A percentile compares a stretch with the other conserved stretches of the same genome.
These are phyloP conservation scores for Xylaria sp. DNA, from an alignment of 2,329 filamentous ascomycete genomes.

Conservation along the genomic window DNA sequence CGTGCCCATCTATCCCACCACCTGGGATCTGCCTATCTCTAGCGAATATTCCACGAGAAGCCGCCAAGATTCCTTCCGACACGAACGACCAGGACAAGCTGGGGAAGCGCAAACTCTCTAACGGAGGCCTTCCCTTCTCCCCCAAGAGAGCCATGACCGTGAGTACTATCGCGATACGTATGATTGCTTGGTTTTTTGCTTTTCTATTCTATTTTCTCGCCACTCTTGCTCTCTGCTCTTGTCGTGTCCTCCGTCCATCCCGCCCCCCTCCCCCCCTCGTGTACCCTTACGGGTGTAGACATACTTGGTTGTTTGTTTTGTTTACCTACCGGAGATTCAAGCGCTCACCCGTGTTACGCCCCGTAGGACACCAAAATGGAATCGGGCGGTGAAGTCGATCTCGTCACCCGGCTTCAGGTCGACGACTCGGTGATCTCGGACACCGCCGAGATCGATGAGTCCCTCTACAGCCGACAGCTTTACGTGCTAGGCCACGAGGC, in stretches of 20 bases:
- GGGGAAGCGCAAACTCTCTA: constrained; percentile 72
- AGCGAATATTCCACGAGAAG: constrained; percentile 10
- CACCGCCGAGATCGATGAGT: constrained; percentile 70
- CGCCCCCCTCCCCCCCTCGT: neutral
- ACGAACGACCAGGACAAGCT: constrained; percentile 52
- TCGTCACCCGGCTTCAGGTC: constrained; percentile 69
- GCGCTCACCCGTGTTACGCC: constrained; percentile 25
- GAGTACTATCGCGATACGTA: constrained; percentile 38
- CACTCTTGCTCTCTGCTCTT: neutral
- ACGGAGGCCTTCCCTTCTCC: constrained; percentile 62
- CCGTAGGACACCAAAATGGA: constrained; percentile 56
- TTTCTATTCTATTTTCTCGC: too few relatives aligned
- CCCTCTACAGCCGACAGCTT: constrained; percentile 75
- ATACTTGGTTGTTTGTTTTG: neutral
- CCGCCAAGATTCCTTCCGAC: constrained; percentile 29
- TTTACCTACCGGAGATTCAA: neutral
- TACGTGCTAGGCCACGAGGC: constrained; percentile 77
- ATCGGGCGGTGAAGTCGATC: constrained; percentile 59
- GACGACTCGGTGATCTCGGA: constrained; percentile 61
- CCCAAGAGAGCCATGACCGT: constrained; percentile 68
- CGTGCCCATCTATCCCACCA: neutral
- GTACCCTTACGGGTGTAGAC: neutral
- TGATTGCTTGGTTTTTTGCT: too few relatives aligned
- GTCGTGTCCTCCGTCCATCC: neutral
- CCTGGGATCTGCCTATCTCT: neutral